Base-by-base conservation (phyloP, 192 early-diverging fungal species). In the Mortierella hygrophila region DNA sequence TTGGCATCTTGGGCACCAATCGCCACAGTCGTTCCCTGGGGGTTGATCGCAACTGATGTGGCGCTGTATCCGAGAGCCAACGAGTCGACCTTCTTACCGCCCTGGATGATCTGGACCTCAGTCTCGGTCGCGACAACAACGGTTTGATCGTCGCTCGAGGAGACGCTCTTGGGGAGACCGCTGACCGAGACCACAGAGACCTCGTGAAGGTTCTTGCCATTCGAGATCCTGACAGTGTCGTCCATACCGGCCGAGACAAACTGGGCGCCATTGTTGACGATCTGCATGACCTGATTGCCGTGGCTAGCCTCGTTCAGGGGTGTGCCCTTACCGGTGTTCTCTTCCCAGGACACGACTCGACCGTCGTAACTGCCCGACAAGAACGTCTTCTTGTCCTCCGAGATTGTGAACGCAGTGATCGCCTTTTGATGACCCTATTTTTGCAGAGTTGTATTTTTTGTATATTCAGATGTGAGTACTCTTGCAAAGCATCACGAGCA, bases 351-450 rank as follows among this genome's bases (percentile, higher is more conserved):
- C 86, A 92, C 93, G n/a, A 98, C 92, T n/a, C 93, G 92, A 11
- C 98, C 98, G 84, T 99, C 98, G 85, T 98, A 98, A 75, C 94
- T 95, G 54, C 96, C 98, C 16, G 97, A 96, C 86, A 92, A 96
- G 46, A 99, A 88, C 2, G 93, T 94, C 71, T 90, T 88, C 41
- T 88, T 80, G 29, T 90, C 83, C 11, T 80, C 80, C 9, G 83
- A 79, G 1, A 90, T 83, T 4, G 95, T 90, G 40, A 98, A 82
- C 6, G 95, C 94, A 0, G 97, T 98, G 70, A 98, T 97, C 15
- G 93, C 92, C 81, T 95, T 94, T 88, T 94, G 93, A 85, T 97
- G 97, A 16, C 97, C 97, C 85, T 93, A 81, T 21, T 91, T 77
- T 42, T 37, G 18, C 20, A 54, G 46, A 57, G 4, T 57, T n/a